Conservation (phyloP, 768 basidiomycete species). For the Termitomyces sp. region DNA sequence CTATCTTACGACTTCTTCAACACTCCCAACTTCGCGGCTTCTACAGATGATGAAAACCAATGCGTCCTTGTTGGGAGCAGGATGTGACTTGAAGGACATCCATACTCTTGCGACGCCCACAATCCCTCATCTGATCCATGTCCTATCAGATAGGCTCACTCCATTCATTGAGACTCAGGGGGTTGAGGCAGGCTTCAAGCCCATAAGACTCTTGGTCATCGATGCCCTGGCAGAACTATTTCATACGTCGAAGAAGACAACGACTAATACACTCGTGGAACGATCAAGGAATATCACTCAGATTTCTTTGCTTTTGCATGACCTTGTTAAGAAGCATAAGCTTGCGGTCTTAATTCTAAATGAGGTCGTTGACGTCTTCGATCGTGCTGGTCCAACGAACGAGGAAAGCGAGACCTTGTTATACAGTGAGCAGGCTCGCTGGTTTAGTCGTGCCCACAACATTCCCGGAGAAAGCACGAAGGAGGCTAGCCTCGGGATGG, state of each 20-base stretch:
- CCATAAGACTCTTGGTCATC: constrained; percentile 76
- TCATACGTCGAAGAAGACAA: constrained; percentile 57
- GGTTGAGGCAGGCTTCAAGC: constrained; percentile 35
- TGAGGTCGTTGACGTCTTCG: constrained; percentile 82
- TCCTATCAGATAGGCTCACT: constrained; percentile 54
- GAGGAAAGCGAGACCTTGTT: constrained; percentile 35
- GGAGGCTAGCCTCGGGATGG: constrained; percentile 82
- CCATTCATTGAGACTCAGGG: constrained; percentile 36
- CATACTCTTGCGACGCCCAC: constrained; percentile 59
- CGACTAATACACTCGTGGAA: constrained; percentile 59
- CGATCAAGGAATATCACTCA: constrained; percentile 68
- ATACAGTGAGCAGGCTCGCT: constrained; percentile 71
- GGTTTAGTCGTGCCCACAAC: constrained; percentile 68
- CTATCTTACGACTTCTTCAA: constrained; percentile 73
- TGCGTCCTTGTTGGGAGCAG: constrained; percentile 37
- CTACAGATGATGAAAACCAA: constrained; percentile 58
- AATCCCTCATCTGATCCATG: constrained; percentile 48
- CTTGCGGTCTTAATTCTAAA: constrained; percentile 84
- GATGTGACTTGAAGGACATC: constrained; percentile 50
- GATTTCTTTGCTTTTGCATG: constrained; percentile 68
- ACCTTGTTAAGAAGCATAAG: constrained; percentile 56
- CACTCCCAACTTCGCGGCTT: constrained; percentile 64
- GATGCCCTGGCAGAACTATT: constrained; percentile 90
- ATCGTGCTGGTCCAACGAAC: constrained; percentile 22
- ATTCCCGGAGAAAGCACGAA: constrained; percentile 58